Evolutionary conservation across 352 stramenopile genomes (phyloP).

Genomic region (Thalassiosira mediterranea): DNA sequence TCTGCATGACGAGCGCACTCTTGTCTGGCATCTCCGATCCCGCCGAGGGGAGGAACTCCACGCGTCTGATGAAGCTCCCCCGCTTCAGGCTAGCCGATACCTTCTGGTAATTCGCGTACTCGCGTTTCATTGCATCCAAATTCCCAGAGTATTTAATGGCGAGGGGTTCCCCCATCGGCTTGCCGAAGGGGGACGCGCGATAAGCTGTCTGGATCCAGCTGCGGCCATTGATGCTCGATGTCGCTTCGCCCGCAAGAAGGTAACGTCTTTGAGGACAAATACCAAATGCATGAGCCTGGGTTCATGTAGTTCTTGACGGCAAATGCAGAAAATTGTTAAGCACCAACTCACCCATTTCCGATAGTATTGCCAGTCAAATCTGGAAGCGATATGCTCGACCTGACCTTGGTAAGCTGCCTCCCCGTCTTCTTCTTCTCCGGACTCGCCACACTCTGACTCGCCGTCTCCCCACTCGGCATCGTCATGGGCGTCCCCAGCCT

Average conservation of each 20-base stretch:
- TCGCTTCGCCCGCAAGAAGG: slow-evolving; percentile 60
- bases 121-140: slow-evolving; percentile 74
- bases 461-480: slow-evolving; percentile 21
- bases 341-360: slow-evolving; percentile 55
- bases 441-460: slow-evolving; percentile 2
- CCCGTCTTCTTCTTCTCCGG: slow-evolving; percentile 15
- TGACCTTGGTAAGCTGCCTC: slow-evolving; percentile 20
- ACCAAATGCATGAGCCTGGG: no score
- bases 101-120: slow-evolving; percentile 80
- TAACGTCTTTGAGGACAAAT: slow-evolving; percentile 56
- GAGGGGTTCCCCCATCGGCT: slow-evolving; percentile 59
- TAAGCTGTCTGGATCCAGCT: slow-evolving; percentile 78
- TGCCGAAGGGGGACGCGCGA: slow-evolving; percentile 52
- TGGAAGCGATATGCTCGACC: slow-evolving; percentile 49
- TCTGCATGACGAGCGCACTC: slow-evolving; percentile 76
- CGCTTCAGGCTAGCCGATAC: slow-evolving; percentile 50
- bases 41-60: slow-evolving; percentile 70
- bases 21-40: slow-evolving; percentile 52
- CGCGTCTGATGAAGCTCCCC: slow-evolving; percentile 66
- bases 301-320: no score
- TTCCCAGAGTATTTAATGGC: slow-evolving; percentile 79
- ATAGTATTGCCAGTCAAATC: slow-evolving; percentile 60
- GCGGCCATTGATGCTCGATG: slow-evolving; percentile 74
- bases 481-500: slow-evolving; percentile 58
- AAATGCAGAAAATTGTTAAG: no score